Base-by-base conservation (phyloP, 2,329 filamentous ascomycete species). In the Venturia aucupariae region DNA sequence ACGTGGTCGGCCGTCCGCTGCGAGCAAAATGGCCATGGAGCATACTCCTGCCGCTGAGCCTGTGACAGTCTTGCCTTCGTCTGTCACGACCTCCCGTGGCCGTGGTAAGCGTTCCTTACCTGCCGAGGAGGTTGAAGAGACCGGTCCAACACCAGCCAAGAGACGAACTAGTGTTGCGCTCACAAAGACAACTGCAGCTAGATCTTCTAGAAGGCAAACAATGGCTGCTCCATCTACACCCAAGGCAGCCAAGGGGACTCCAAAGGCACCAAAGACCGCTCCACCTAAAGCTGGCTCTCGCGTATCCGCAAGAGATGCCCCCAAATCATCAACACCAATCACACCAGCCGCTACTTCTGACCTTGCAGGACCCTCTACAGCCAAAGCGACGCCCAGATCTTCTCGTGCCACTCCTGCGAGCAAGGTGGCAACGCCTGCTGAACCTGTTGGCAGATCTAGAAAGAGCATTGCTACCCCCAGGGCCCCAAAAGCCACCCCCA, bases 401-500 rank as follows among this genome's bases (percentile, higher is more conserved):
- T 41, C 59, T 38, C 30, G 41, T 19, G n/a, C 59, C n/a, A 60
- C 59, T 44, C 59, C 59, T 60, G 41, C n/a, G 15, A 44, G 38
- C 19, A 60, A 44, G 39, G n/a, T 13, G 10, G 35, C 59, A n/a
- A 27, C 59, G 22, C 59, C 59, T 27, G 59, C 59, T 60, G n/a
- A 13, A 44, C 59, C 35, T 44, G 19, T n/a, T 5, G 35, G 59
- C 38, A 41, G 41, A 41, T 24, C 59, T 17, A 60, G n/a, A 32
- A 27, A 41, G 24, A 44, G 38, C 51, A 32, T 54, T n/a, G 55
- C 48, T 30, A 66, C 55, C 42, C 67, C 60, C 59, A 63, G 59
- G 65, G 65, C 22, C 62, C 51, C 19, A 66, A 68, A 57, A 67
- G 66, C 55, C 70, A 68, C 42, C 66, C 65, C 35, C 67, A 69